Base-by-base conservation (phyloP, 306 rosid genomes). In the Boehmeria nivea region DNA sequence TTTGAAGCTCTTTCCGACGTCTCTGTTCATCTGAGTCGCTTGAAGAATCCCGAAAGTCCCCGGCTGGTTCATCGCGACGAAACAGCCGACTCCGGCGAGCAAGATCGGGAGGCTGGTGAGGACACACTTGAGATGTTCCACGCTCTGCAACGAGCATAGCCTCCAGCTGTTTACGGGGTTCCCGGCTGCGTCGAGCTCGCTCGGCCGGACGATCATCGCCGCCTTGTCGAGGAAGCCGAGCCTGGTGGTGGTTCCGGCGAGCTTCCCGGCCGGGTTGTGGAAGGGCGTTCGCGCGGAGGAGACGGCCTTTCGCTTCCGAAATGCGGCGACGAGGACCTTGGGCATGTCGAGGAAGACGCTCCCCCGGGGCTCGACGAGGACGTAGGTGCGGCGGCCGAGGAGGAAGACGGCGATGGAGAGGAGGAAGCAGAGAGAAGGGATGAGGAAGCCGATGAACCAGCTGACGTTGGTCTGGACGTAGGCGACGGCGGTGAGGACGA, bases 41-140 rank as follows among this genome's bases (percentile, higher is more conserved):
- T 86, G 89, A 38, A 86, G 68, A 37, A 69, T 69, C n/a, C 90
- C 81, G 10, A 71, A 86, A 1, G 85, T 61, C 15, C 43, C 23
- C 51, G 73, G 66, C 64, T 86, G 95, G 12, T 51, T 59, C 87
- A 75, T 77, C 8, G 73, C 31, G 1, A 83, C 40, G 43, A 75
- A 75, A 20, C 85, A 78, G 20, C 69, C 5, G n/a, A 86, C 55
- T 64, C 83, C 87, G 5, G 80, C 54, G 9, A 68, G 1, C 81
- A 84, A 80, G 68, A 80, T 57, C 0, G 85, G 90, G 8, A 80
- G 21, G 0, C 76, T 66, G 4, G 52, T 45, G 11, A 82, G 16
- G 12, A 86, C 39, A 10, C 71, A 60, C 59, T 80, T 83, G 3
- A 86, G 25, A 48, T 83, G 79, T 59, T 86, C 87, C 0, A 81